Base-by-base conservation (phyloP, 306 rosid genomes). In the Medicago arabica region DNA sequence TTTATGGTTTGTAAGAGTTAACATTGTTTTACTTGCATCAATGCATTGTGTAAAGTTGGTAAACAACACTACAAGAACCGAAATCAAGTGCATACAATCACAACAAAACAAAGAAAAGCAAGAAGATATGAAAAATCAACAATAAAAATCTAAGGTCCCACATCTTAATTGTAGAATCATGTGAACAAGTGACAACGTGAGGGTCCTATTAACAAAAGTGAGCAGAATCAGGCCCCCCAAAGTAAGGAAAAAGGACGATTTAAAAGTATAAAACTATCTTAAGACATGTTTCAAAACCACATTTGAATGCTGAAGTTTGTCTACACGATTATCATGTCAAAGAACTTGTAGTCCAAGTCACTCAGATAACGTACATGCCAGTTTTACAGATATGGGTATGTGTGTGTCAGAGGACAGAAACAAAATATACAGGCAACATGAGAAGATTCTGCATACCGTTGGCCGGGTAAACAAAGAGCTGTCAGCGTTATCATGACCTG, bases 161-260 rank as follows among this genome's bases (percentile, higher is more conserved):
- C 86, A 92, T 90, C 84, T 90, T 96, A 71, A 96, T 92, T 75
- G 99, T 96, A 36, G 89, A 72, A 81, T 96, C 99, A 23, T 96
- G 99, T 72, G 99, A 95, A 54, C 99, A 97, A 12, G 99, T 95
- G 67, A 95, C 89, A 65, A 95, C 99, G 88, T 95, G 99, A 60
- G 98, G 98, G 85, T 95, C 97, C 99, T 95, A 76, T 34, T 74
- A 71, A 85, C 54, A 75, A 31, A 49, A 76, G 78, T 5, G 61
- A 63, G 28, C 43, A 74, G 47, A 78, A 60, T 75, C 34, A 55
- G 44, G 4, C 38, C 28, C 18, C 43, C 43, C 38, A 36, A 36
- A 31, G 53, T 57, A 53, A 44, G 61, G 53, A 50, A 19, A 34
- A 58, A 28, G 39, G 12, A 28, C 9, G 7, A 15, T 9, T 39